Evolutionary conservation across 1,284 basidiomycete species (phyloP).

Genomic region (Inonotus hispidus): DNA sequence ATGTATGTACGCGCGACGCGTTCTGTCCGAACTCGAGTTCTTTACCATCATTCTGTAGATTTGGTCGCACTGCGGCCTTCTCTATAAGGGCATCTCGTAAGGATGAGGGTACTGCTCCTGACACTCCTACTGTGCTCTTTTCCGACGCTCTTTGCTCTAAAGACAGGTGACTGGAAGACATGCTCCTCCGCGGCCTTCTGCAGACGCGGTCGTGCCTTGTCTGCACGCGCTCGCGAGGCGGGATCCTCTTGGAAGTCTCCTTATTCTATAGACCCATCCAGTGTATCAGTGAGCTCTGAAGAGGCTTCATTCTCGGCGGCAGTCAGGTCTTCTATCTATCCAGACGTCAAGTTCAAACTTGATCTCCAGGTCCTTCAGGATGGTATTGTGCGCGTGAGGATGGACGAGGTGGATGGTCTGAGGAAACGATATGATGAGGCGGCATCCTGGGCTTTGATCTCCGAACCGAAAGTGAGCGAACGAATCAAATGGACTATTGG

Average conservation of each 20-base stretch:
- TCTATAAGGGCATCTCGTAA: neutral
- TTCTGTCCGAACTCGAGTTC: too few relatives aligned
- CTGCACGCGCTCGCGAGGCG: conserved; percentile 57
- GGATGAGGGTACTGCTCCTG: conserved; percentile 4
- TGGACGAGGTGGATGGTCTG: conserved; percentile 80
- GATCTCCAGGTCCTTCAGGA: conserved; percentile 79
- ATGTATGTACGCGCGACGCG: neutral
- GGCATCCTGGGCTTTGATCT: conserved; percentile 76
- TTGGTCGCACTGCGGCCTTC: neutral
- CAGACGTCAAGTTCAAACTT: conserved; percentile 73
- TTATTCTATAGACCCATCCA: conserved; percentile 64
- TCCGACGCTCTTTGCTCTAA: conserved; percentile 46
- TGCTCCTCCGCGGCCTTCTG: conserved; percentile 90
- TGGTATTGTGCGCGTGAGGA: conserved; percentile 77
- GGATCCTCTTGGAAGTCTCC: conserved; percentile 71
- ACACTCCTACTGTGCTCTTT: conserved; percentile 27
- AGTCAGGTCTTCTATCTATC: conserved; percentile 77
- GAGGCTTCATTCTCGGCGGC: conserved; percentile 63
- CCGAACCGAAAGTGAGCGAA: conserved; percentile 57
- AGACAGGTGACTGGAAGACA: conserved; percentile 84
- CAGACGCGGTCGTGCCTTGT: conserved; percentile 77
- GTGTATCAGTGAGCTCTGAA: conserved; percentile 43
- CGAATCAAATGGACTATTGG: conserved; percentile 57
- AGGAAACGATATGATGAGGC: conserved; percentile 86
- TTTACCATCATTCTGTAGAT: neutral